phyloP scores from a whole-genome alignment of 352 stramenopile genomes.

The Phytophthora cajani region DNA sequence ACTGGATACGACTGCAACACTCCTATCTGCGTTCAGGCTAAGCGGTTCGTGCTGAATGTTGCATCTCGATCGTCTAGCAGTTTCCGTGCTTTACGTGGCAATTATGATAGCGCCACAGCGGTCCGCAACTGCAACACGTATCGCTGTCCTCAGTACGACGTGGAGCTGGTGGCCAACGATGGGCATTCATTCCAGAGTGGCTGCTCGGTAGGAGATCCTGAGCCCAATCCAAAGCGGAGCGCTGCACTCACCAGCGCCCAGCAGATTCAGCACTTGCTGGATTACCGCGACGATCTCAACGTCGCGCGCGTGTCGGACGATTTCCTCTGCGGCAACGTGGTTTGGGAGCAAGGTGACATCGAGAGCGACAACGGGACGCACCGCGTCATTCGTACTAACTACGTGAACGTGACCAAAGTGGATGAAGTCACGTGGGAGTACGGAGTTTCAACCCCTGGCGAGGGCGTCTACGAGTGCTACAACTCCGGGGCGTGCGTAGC shows the following conservation, averaged over 20 bases:
- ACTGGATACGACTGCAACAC: constrained; percentile 97
- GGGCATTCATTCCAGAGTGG: constrained; percentile 94
- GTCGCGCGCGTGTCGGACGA: constrained; percentile 59
- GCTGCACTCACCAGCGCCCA: constrained; percentile 30
- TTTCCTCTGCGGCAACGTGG: constrained; percentile 87
- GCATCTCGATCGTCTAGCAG: constrained; percentile 20
- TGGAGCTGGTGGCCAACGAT: constrained; percentile 93
- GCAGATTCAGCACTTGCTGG: constrained; percentile 60
- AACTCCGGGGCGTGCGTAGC: constrained; percentile 93
- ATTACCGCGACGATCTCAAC: constrained; percentile 67
- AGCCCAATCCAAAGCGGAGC: constrained; percentile 51
- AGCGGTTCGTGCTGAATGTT: constrained; percentile 92
- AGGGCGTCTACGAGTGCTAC: constrained; percentile 96
- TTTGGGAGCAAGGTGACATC: constrained; percentile 95
- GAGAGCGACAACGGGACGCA: constrained; percentile 45
- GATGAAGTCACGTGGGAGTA: constrained; percentile 74
- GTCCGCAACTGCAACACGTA: constrained; percentile 56
- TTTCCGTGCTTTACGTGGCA: constrained; percentile 68
- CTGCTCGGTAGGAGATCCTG: constrained; percentile 81
- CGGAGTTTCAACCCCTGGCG: constrained; percentile 65
- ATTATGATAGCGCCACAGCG: constrained; percentile 50
- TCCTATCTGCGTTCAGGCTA: constrained; percentile 95
- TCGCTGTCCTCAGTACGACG: constrained; percentile 83
- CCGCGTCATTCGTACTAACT: constrained; percentile 90
- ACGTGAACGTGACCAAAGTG: constrained; percentile 91